Evolutionary conservation across 805 yeast species (phyloP).

Genomic region (Kockiozyma suomiensis): DNA sequence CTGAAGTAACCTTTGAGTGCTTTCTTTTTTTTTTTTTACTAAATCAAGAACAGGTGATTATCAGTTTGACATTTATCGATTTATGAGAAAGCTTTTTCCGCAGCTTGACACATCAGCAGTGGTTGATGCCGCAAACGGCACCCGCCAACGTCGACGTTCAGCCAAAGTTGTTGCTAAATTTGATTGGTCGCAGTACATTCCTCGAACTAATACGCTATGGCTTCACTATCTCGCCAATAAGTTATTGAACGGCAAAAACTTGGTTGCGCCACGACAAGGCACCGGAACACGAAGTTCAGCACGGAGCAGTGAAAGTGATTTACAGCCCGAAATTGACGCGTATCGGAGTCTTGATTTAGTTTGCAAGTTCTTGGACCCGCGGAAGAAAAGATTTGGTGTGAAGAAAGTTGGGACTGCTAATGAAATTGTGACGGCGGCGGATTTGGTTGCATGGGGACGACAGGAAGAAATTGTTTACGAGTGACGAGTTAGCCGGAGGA

Average conservation of each 20-base stretch:
- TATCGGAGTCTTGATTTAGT: constrained; percentile 21
- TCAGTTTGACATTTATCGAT: constrained; percentile 61
- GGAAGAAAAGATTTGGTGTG: constrained; percentile 20
- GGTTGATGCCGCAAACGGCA: constrained; percentile 47
- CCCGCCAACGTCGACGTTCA: constrained; percentile 43
- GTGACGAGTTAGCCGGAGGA: neutral
- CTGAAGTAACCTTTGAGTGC: too few species aligned
- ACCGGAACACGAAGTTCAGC: neutral
- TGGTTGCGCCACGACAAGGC: constrained; percentile 27
- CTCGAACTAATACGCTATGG: constrained; percentile 64
- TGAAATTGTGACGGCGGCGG: constrained; percentile 17
- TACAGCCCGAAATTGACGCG: constrained; percentile 25
- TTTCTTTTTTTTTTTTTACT: neutral
- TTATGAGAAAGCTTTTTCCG: constrained; percentile 47
- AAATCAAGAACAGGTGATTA: constrained; percentile 51
- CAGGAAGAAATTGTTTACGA: constrained; percentile 17
- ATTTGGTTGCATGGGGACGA: constrained; percentile 19
- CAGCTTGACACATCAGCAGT: constrained; percentile 3
- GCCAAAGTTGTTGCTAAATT: constrained; percentile 33
- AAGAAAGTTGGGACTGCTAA: neutral
- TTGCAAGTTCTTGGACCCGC: constrained; percentile 23
- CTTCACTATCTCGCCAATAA: constrained; percentile 60
- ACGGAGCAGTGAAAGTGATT: neutral
- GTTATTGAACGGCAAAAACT: constrained; percentile 49
- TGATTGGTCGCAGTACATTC: constrained; percentile 53